These are phyloP conservation scores for Talaromyces sp. DNA, from an alignment of 2,329 filamentous ascomycete species.

Conservation along the genomic window DNA sequence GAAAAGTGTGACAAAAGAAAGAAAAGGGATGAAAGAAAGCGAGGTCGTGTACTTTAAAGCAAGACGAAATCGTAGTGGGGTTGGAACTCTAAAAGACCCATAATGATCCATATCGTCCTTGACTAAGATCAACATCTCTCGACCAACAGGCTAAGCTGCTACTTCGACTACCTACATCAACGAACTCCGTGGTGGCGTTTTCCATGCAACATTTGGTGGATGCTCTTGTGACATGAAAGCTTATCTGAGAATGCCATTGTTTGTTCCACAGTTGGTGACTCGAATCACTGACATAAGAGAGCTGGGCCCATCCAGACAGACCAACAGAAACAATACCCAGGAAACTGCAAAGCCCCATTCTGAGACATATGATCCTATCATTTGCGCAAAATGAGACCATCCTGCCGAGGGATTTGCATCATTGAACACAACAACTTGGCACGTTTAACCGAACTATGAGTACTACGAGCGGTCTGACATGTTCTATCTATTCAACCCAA, in stretches of 20 bases:
- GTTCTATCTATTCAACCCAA: background rate
- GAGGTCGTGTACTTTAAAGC: constrained; percentile 7
- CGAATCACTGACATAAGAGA: background rate
- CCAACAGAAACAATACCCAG: background rate
- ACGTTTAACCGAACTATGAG: background rate
- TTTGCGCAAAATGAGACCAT: constrained; percentile 12
- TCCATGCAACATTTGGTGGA: background rate
- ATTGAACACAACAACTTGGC: background rate
- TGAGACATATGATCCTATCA: background rate
- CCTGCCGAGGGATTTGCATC: background rate
- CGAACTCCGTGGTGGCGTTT: background rate
- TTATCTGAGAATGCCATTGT: background rate
- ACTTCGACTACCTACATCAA: background rate
- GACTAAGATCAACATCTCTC: background rate
- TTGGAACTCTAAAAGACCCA: constrained; percentile 5
- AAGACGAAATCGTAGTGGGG: constrained; percentile 8
- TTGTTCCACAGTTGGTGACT: background rate
- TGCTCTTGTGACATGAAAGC: background rate
- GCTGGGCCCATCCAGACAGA: background rate
- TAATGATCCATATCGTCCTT: background rate
- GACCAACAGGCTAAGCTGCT: background rate
- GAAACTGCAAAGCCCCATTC: background rate
- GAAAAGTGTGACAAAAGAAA: background rate
- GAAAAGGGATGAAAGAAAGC: background rate
- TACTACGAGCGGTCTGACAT: background rate